Evolutionary conservation across 495 filamentous ascomycete genomes (phyloP).

Genomic region (Bathelium albidoporum): DNA sequence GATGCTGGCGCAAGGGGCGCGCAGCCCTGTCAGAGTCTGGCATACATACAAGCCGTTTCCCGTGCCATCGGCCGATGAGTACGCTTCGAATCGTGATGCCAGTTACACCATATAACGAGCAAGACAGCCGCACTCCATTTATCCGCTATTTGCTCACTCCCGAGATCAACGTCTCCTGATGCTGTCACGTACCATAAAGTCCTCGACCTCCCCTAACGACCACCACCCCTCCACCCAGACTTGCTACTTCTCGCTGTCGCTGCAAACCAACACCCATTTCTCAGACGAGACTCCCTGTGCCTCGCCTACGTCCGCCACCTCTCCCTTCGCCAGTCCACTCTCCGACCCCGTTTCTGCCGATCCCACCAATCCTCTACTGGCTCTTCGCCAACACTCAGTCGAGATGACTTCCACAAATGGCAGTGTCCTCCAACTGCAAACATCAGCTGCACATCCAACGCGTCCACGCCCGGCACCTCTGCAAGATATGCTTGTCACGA

Average conservation of each 20-base stretch:
- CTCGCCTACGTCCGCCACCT: slow-evolving; percentile 1
- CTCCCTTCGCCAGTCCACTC: not conserved
- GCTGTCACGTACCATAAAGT: slow-evolving; percentile 1
- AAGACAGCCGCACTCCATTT: not conserved
- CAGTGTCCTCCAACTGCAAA: slow-evolving; percentile 15
- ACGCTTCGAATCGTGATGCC: not conserved
- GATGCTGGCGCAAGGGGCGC: not conserved
- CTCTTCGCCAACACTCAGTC: not conserved
- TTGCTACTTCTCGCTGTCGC: slow-evolving; percentile 2
- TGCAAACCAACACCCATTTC: slow-evolving; percentile 1
- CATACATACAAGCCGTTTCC: not conserved
- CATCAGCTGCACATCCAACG: slow-evolving; percentile 12
- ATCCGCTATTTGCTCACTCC: not conserved
- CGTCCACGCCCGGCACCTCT: slow-evolving; percentile 16
- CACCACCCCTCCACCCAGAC: not conserved
- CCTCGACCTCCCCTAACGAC: not conserved
- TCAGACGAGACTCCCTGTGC: slow-evolving; percentile 9
- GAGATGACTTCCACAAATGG: not conserved
- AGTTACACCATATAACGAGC: not conserved
- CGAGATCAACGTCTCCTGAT: not conserved
- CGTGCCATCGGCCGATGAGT: not conserved
- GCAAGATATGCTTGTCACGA: slow-evolving; percentile 19
- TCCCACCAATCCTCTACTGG: slow-evolving; percentile 7
- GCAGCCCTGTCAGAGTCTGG: not conserved
- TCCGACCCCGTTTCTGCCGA: no score